Evolutionary conservation across 2,329 filamentous ascomycete genomes (phyloP), one percentile per base, ranked within the genome.

Genomic region (Myriosclerotinia scirpicola): DNA sequence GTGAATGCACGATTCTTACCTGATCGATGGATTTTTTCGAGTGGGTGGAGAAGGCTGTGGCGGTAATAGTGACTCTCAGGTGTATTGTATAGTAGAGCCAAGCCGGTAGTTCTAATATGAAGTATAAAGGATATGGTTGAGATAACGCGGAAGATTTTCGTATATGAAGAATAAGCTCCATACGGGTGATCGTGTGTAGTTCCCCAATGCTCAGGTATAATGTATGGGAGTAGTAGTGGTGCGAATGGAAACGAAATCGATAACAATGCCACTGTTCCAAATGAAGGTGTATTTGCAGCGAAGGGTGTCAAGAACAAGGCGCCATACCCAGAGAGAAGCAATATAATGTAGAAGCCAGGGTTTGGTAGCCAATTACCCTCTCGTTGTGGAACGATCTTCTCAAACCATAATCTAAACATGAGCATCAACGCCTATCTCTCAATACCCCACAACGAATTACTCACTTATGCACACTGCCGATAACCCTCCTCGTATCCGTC

Each of bases 181-280:
- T 77, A 75, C 46, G 76, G 78, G 46, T 82, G 78, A 2, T 73
- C 60, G 66, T 83, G 77, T 2, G 80, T 75, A 0, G 74, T 79
- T 5, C 84, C 84, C 79, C 81, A 84, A n/a, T 75, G 79, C 17
- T 73, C 67, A 0, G 85, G 84, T 20, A 82, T 76, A n/a, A 82
- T 71, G 48, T 79, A 78, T 2, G 83, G 80, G 9, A 83, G 72
- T 8, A 82, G 64, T 46, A 86, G 69, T 17, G 84, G 82, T 1
- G 78, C 69, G 62, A 84, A 79, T 15, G 81, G 81, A 6, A 82
- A 76, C 8, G 76, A 67, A 26, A 81, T 74, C 11, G 75, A 71
- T 7, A 78, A 55, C 42, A 79, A 54, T 0, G 76, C 71, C 0
- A 79, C 69, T 2, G 69, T 77, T 30, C 72, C 70, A 69, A 84